These are phyloP conservation scores for Panicum virgatum DNA, from an alignment of 202 grass and related monocot genomes.

Conservation along the genomic window DNA sequence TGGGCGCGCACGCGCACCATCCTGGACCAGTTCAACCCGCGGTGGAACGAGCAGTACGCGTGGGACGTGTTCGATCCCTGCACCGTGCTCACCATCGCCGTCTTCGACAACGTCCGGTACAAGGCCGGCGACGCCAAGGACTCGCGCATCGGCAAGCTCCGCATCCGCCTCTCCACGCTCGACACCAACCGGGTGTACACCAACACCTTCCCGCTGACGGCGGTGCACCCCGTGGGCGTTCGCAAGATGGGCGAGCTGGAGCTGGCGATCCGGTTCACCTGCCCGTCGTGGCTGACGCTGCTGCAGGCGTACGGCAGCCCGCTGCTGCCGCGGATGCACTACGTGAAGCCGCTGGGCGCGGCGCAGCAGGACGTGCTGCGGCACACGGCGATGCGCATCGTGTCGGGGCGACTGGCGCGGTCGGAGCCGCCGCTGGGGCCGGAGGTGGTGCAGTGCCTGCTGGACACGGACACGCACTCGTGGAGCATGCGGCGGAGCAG, in stretches of 20 bases:
- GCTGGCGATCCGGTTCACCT: constrained; percentile 89
- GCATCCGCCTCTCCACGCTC: constrained; percentile 86
- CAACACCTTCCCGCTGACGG: constrained; percentile 70
- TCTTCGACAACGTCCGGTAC: constrained; percentile 96
- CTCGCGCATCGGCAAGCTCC: constrained; percentile 80
- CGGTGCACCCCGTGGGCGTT: constrained; percentile 72
- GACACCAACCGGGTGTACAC: constrained; percentile 82
- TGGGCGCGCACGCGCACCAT: constrained; percentile 97
- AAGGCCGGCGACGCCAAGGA: constrained; percentile 44
- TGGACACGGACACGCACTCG: constrained; percentile 88
- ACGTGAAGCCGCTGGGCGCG: constrained; percentile 74
- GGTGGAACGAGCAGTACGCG: constrained; percentile 98
- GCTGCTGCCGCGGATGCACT: constrained; percentile 95
- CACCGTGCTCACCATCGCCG: constrained; percentile 92
- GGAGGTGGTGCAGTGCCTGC: constrained; percentile 92
- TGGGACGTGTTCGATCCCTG: constrained; percentile 99
- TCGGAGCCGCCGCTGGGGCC: constrained; percentile 96
- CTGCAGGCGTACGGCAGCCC: constrained; percentile 81
- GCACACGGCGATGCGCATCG: constrained; percentile 93
- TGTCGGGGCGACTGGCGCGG: constrained; percentile 71
- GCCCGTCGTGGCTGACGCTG: constrained; percentile 86
- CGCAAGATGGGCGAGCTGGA: constrained; percentile 99
- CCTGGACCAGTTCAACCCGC: constrained; percentile 94
- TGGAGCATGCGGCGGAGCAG: constrained; percentile 95
- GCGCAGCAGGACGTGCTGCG: constrained; percentile 95